Conservation (phyloP, 805 yeast species). For the Yamadazyma sp. region DNA sequence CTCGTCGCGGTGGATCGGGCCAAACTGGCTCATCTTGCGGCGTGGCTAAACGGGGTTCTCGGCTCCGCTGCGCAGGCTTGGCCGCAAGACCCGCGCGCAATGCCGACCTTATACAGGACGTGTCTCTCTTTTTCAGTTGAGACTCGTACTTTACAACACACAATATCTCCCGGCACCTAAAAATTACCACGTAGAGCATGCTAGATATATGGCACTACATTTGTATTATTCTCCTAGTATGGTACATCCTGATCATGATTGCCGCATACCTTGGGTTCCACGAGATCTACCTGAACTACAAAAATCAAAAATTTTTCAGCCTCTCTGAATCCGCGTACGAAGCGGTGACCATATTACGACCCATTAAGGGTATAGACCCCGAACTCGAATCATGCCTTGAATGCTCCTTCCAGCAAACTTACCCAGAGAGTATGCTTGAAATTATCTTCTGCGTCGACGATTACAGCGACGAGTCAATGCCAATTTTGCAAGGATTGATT, state of each 20-base stretch:
- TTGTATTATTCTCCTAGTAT: slow-evolving; percentile 18
- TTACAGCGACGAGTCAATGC: slow-evolving; percentile 61
- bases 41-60: no score
- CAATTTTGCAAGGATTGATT: slow-evolving; percentile 52
- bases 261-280: slow-evolving; percentile 42
- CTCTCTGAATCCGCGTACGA: slow-evolving; percentile 16
- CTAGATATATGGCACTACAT: slow-evolving; percentile 4
- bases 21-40: no score
- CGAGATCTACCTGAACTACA: slow-evolving; percentile 36
- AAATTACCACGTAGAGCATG: no score
- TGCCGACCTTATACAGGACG: slow-evolving; percentile 1
- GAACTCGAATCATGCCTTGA: slow-evolving; percentile 68
- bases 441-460: slow-evolving; percentile 75
- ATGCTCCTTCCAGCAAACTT: slow-evolving; percentile 65
- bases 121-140: slow-evolving; percentile 2
- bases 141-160: no score
- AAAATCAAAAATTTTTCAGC: slow-evolving; percentile 12
- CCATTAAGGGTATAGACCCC: slow-evolving; percentile 81
- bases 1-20: no score
- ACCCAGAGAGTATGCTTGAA: slow-evolving; percentile 61
- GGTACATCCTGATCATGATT: slow-evolving; percentile 40
- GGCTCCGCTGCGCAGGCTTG: not conserved
- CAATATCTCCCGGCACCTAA: no score
- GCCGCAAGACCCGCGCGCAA: not conserved
- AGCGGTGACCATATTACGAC: slow-evolving; percentile 73